Base-by-base conservation (phyloP, 345 rosid genomes). In the Populus pruinosa region DNA sequence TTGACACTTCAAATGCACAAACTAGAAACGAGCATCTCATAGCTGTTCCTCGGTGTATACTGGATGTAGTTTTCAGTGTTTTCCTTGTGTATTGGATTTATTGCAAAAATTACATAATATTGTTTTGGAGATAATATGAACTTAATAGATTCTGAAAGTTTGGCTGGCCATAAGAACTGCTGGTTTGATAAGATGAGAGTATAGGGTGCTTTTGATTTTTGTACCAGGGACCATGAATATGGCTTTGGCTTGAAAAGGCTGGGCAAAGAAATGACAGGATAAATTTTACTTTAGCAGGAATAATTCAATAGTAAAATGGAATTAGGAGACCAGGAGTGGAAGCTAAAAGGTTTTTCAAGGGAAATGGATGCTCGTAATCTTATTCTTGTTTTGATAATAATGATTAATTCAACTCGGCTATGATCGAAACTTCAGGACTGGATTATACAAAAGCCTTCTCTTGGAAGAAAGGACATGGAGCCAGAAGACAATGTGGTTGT, bases 1-100 rank as follows among this genome's bases (percentile, higher is more conserved):
- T 25, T 39, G 36, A 43, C 71, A 72, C 61, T 74, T 27, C 20
- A 23, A 67, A 59, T 53, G 84, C 78, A 56, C 79, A 17, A 33
- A 27, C 76, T 41, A 47, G 70, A 59, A 21, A 39, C 12, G 31
- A 41, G 77, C 68, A 49, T 56, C 56, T 77, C 56, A 53, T 56
- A 65, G 68, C 77, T 29, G 23, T 33, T 12, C 44, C 59, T 41
- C 53, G 47, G 33, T 67, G 55, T 65, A 70, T 53, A 33, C 69
- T 74, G 17, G 67, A 72, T 20, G 36, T n/a, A 55, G 17, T 72
- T 59, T 35, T 35, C 63, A 14, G 67, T 18, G 25, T 17, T 38
- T 47, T 47, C 38, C 14, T 49, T 41, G 53, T 17, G n/a, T 18
- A 1, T 18, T 55, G 49, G 59, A 55, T 12, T 36, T 29, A 23